These are phyloP conservation scores for Ogataea glucozyma DNA, from an alignment of 805 yeast species.

Conservation along the genomic window DNA sequence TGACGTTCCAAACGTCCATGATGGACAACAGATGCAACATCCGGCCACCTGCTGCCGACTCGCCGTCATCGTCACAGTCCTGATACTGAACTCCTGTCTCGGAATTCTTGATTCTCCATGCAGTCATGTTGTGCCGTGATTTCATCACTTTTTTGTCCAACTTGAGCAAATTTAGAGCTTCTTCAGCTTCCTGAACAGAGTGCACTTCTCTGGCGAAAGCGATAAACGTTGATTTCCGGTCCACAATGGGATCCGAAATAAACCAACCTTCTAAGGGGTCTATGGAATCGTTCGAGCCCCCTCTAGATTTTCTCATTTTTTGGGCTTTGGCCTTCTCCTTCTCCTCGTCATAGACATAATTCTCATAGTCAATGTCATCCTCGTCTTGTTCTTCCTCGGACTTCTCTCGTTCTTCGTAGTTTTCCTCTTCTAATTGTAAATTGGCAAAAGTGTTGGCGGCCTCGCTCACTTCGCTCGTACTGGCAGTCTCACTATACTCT, in stretches of 20 bases:
- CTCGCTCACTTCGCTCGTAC: conserved; percentile 7
- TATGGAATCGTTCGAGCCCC: conserved; percentile 8
- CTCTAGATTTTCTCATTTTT: conserved; percentile 5
- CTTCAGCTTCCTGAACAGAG: conserved; percentile 67
- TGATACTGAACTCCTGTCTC: conserved; percentile 59
- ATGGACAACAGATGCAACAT: conserved; percentile 70
- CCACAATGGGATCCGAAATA: conserved; percentile 73
- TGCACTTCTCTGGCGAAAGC: conserved; percentile 68
- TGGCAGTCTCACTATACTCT: conserved; percentile 28
- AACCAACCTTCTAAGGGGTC: conserved; percentile 74
- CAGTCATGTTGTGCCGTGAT: conserved; percentile 81
- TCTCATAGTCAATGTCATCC: conserved; percentile 9
- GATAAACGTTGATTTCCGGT: conserved; percentile 82
- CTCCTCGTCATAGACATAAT: conserved; percentile 31
- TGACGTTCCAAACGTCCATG: conserved; percentile 80
- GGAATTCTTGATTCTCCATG: conserved; percentile 71
- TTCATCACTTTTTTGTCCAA: conserved; percentile 65
- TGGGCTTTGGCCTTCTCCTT: conserved; percentile 29
- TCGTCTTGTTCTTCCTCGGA: conserved; percentile 4
- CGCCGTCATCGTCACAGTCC: conserved; percentile 97
- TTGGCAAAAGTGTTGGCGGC: conserved; percentile 7
- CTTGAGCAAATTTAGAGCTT: conserved; percentile 50
- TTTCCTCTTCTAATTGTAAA: conserved; percentile 4
- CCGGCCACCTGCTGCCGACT: conserved; percentile 91
- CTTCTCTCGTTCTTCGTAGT: conserved; percentile 7